Evolutionary conservation across 805 yeast species (phyloP), one percentile per base, ranked within the genome.

Genomic region (Sporopachydermia lactativora): DNA sequence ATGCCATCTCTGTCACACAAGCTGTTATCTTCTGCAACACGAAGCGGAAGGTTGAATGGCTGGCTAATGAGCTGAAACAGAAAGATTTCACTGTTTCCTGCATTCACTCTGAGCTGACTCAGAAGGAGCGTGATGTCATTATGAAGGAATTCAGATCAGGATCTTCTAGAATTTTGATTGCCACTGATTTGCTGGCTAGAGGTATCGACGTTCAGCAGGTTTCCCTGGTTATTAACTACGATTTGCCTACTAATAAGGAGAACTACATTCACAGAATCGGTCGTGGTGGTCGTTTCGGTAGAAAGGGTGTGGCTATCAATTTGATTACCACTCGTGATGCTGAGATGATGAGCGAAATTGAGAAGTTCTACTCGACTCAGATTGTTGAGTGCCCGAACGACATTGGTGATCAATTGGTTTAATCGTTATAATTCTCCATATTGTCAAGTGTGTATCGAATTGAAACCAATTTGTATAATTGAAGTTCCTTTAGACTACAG

Each of bases 171-270:
- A 89, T 89, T 41, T 70, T 89, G 57, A 89, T 88, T 50, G 74
- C 95, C 31, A 88, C 97, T 41, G 96, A 88, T 63, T 82, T 88
- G 48, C 84, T 88, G 77, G 96, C 97, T 34, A 77, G 97, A 66
- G 97, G 97, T 64, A 88, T 88, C 50, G 97, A 88, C 66, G 96
- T 88, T 41, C 97, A 88, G 68, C 97, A 88, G 67, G 95, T 88
- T 43, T 85, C 95, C 19, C 71, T 89, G 51, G 97, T 88, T 48
- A 83, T 88, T 50, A 88, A 88, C 71, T 88, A 85, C 67, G 97
- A 88, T 63, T 66, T 88, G 53, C 96, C 96, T 36, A 70, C 75
- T 50, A 81, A 80, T 68, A 77, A 81, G 62, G 96, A 88, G 64
- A 88, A 84, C 70, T 89, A 92, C 62, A 81, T 89, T 55, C 98